Base-by-base conservation (phyloP, 805 yeast genomes). In the Schizosaccharomyces cryophilus region DNA sequence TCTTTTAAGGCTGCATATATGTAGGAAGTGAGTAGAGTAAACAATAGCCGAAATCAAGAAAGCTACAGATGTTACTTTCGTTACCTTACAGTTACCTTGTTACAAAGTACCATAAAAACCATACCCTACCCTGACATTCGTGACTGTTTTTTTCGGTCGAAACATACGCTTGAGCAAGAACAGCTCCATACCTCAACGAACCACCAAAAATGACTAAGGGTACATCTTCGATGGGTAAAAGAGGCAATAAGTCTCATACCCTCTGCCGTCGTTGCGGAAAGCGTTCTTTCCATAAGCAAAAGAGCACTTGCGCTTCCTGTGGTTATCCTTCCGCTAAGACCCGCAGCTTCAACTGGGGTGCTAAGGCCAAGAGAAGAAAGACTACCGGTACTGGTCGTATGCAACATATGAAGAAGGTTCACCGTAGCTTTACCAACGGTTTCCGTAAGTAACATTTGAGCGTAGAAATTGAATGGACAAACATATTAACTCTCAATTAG, bases 301-400 rank as follows among this genome's bases (percentile, higher is more conserved):
- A 90, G 95, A 86, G 87, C 84, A 87, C 95, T 73, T 93, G 98
- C 81, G 77, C 97, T 76, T 78, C 93, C 70, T 93, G 98, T 81
- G 98, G 98, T 74, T 93, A 93, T 85, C 98, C 98, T 80, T 87
- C 97, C 74, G 97, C 97, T 72, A 93, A 93, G 82, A 77, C 85
- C 79, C 89, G 98, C 62, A 64, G 86, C 64, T 64, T 63, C 95
- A 93, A 93, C 96, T 93, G 98, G 98, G 96, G 94, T 77, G 78
- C 79, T 70, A 93, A 93, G 85, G 95, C 96, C 74, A 87, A 89
- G 85, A 88, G 98, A 87, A 88, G 98, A 87, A 85, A 85, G 78
- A 93, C 98, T 70, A 89, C 96, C 71, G 98, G 98, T 82, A 83
- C 97, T 77, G 98, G 98, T 80, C 94, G 98, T 81, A 87, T 87